Evolutionary conservation across 257 asterid genomes (phyloP), one percentile per base, ranked within the genome.

Genomic region (Thymus quinquecostatus): DNA sequence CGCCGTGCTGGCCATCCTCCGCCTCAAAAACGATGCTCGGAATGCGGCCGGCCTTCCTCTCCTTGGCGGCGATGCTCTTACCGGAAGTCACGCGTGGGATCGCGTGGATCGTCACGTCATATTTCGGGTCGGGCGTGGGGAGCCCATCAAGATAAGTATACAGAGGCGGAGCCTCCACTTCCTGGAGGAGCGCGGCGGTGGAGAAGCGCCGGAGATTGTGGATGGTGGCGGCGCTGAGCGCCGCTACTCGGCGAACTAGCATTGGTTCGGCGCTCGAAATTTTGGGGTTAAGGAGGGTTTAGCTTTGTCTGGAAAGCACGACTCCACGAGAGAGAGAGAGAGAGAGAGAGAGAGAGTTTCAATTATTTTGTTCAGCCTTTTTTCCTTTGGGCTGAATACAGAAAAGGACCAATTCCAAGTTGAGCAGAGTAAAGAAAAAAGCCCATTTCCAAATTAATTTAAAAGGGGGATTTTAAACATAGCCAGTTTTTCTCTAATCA

Each of bases 11-110:
- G 12, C 97, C 99, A 65, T 94, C 96, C 36, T 91, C 96, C 55
- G 92, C 95, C 85, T 94, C 96, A 75, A 91, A 91, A 8, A 94
- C 92, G 56, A 94, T 89, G 78, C 96, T 88, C 1, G 97, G 99
- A 0, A 89, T 95, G 10, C 92, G 85, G 10, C 96, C 97, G 0
- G 80, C 81, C 77, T 79, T 83, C 72, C 99, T 81, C 78, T 86
- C 94, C 67, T 86, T 86, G 55, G 82, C 86, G 1, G 97, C 58
- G 33, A 86, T 87, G 21, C 21, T 21, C 21, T 21, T 21, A 21
- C 21, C 21, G 21, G 21, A 21, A 21, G 21, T 21, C 21, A 66
- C 77, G 60, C 97, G 93, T 32, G 92, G 95, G 47, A 89, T 75
- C 10, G 98, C 98, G 73, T 60, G 78, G 75, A 94, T 86, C 1